Percentiles rank a stretch among this genome's conserved stretches.
Conservation (phyloP, 768 basidiomycete genomes). For the Trametes sanguinea region DNA sequence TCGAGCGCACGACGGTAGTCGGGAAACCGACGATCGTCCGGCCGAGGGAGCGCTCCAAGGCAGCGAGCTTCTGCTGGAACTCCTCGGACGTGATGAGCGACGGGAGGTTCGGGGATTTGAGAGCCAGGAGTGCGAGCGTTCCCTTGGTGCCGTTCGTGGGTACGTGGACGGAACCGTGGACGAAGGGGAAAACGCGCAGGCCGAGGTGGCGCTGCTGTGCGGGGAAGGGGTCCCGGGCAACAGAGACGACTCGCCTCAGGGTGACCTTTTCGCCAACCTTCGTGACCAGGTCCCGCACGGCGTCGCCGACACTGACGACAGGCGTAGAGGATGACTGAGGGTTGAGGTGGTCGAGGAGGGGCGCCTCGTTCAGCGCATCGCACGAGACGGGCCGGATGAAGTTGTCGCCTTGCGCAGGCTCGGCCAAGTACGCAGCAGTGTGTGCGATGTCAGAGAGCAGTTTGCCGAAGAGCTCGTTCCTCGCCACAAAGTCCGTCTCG, state of each 20-base stretch:
- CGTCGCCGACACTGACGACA: constrained; percentile 52
- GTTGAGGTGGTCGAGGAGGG: constrained; percentile 56
- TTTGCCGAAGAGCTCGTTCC: constrained; percentile 78
- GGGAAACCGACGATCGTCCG: constrained; percentile 86
- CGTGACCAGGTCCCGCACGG: constrained; percentile 70
- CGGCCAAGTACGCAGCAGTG: constrained; percentile 74
- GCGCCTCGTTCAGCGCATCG: constrained; percentile 60
- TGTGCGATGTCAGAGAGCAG: constrained; percentile 81
- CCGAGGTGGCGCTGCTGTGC: constrained; percentile 39
- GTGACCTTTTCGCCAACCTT: constrained; percentile 82
- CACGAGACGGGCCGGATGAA: constrained; percentile 54
- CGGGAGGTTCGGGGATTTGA: constrained; percentile 51
- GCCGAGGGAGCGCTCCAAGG: constrained; percentile 74
- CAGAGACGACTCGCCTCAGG: constrained; percentile 56
- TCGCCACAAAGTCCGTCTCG: constrained; percentile 95
- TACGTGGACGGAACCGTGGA: constrained; percentile 52
- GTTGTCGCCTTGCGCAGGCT: constrained; percentile 39
- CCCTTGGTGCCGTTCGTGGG: constrained; percentile 57
- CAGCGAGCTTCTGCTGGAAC: constrained; percentile 59
- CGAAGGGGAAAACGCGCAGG: constrained; percentile 55
- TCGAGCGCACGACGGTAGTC: constrained; percentile 50
- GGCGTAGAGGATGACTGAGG: constrained; percentile 24
- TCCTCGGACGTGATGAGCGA: constrained; percentile 44
- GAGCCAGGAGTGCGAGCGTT: constrained; percentile 54
- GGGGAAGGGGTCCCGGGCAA: constrained; percentile 41